phyloP scores from a whole-genome alignment of 2,329 filamentous ascomycete species.

The Fusarium armeniacum region DNA sequence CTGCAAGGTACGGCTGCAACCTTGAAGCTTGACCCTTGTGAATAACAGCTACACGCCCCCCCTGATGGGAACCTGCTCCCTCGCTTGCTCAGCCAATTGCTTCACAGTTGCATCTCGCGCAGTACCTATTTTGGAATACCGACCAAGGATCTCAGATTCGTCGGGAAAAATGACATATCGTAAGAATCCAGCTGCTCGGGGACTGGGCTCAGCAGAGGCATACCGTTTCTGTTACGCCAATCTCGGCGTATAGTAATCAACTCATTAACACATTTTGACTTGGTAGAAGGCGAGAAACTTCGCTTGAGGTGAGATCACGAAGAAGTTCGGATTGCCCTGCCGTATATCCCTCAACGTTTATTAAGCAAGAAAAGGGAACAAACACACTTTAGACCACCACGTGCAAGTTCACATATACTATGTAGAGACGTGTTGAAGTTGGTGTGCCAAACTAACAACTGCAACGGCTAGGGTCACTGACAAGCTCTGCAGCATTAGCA shows the following conservation, averaged over 20 bases:
- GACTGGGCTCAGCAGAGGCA: slow-evolving; percentile 6
- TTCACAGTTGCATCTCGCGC: slow-evolving; percentile 19
- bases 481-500: slow-evolving; percentile 22
- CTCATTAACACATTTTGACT: background rate
- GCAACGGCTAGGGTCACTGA: slow-evolving; percentile 30
- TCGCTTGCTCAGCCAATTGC: slow-evolving; percentile 27
- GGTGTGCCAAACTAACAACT: slow-evolving; percentile 41
- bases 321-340: background rate
- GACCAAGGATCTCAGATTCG: slow-evolving; percentile 39
- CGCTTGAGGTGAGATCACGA: background rate
- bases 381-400: background rate
- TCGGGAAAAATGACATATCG: slow-evolving; percentile 34
- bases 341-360: background rate
- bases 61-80: slow-evolving; percentile 11
- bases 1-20: slow-evolving; percentile 43
- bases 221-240: background rate
- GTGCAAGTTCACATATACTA: background rate
- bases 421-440: slow-evolving; percentile 9
- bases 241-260: slow-evolving; percentile 5
- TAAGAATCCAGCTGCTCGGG: slow-evolving; percentile 31
- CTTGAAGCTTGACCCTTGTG: slow-evolving; percentile 9
- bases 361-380: background rate
- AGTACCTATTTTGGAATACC: slow-evolving; percentile 29
- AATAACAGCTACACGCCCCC: background rate
- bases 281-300: background rate